Conservation (phyloP, 192 early-diverging fungal genomes). For the Mortierella antarctica region DNA sequence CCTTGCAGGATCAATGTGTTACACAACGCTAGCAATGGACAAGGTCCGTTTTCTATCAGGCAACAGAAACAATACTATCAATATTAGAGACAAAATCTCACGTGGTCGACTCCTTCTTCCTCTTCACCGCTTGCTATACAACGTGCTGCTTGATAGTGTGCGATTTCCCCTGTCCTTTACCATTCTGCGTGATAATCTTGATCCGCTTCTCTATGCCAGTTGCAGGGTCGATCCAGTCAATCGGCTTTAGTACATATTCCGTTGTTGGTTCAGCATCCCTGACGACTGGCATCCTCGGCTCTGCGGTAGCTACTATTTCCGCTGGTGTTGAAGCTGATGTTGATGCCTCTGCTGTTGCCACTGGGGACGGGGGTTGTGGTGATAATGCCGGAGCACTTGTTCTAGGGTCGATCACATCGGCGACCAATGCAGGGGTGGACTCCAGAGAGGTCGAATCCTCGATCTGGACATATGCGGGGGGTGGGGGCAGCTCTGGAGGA, state of each 20-base stretch:
- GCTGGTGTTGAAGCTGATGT: background rate
- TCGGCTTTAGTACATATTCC: conserved; percentile 80
- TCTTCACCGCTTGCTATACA: background rate
- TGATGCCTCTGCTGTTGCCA: background rate
- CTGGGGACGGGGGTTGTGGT: background rate
- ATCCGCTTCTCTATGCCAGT: conserved; percentile 61
- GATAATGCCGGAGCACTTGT: background rate
- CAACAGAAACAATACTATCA: conserved; percentile 7
- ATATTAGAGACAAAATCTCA: background rate
- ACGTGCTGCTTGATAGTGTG: background rate
- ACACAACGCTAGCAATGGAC: conserved; percentile 85
- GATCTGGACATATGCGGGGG: conserved; percentile 23
- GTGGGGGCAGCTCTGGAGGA: conserved; percentile 34
- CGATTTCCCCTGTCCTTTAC: conserved; percentile 32
- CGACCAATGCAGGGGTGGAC: background rate
- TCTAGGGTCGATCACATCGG: background rate
- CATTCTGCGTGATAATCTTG: conserved; percentile 90
- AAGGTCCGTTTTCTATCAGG: conserved; percentile 84
- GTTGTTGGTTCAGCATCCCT: conserved; percentile 15
- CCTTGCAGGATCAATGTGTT: conserved; percentile 86
- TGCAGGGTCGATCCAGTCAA: conserved; percentile 69
- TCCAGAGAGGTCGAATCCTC: background rate
- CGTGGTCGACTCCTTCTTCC: background rate
- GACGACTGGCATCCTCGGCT: conserved; percentile 1
- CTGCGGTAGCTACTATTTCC: background rate